Base-by-base conservation (phyloP, 371 early-diverging fungal species). In the Choanephora cucurbitarum region DNA sequence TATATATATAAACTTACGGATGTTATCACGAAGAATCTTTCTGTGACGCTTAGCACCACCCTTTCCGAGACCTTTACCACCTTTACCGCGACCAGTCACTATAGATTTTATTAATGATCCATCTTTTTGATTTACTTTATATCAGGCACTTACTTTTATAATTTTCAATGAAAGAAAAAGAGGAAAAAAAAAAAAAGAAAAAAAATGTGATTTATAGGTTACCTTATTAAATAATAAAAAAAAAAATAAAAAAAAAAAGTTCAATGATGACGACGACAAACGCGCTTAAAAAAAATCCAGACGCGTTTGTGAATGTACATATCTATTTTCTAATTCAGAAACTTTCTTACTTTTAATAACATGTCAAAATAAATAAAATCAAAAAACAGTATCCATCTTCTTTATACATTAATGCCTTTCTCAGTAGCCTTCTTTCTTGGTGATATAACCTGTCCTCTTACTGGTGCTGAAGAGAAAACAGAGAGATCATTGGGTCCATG, bases 41-140 rank as follows among this genome's bases (percentile, higher is more conserved):
- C 99, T 91, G 79, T 99, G 99, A 74, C 98, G 95, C 86, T 96
- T 96, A 75, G 96, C 96, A 58, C 94, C 92, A 64, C 94, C 94
- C 82, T 94, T 95, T 87, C 95, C 95, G 62, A 93, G 83, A 75
- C 96, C 96, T 85, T 96, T 96, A 80, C 95, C 95, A 76, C 94
- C 93, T 84, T 97, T 96, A 65, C 97, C 97, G 77, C 94, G 86
- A 71, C 91, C 92, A 85, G 91, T 80, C 91, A 91, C 64, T 67
- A 34, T 18, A 39, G 40, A 5, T 14, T 39, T 14, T 15, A 0
- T 3, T 39, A 44, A 5, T 17, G 32, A 57, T 19, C 14, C 3
- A 34, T n/a, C n/a, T n/a, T n/a, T n/a, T n/a, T n/a, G n/a, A n/a
- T n/a, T n/a, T n/a, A n/a, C n/a, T n/a, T n/a, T n/a, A n/a, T n/a